These are phyloP conservation scores for Dendrobium catenatum DNA, from an alignment of 106 monocot species.

Conservation along the genomic window DNA sequence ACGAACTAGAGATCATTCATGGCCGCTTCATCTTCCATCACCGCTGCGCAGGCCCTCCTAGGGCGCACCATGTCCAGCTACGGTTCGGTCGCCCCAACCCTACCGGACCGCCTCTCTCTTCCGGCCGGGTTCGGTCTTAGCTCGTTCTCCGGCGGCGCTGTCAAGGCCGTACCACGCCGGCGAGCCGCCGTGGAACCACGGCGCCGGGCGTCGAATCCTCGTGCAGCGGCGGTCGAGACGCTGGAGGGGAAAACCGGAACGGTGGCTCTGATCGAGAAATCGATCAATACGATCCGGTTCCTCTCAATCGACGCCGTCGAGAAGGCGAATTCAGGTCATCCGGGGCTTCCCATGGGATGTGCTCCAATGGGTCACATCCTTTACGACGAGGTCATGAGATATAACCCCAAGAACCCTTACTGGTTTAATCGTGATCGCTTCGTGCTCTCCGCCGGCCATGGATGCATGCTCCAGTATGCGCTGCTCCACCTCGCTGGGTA, in stretches of 20 bases:
- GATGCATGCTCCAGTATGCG: constrained; percentile 96
- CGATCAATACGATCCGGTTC: constrained; percentile 88
- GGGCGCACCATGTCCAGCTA: constrained; percentile 27
- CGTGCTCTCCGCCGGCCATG: constrained; percentile 90
- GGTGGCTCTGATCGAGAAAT: constrained; percentile 68
- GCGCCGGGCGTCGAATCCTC: not conserved
- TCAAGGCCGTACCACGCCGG: constrained; percentile 6
- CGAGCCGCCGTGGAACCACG: not conserved
- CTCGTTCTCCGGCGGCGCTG: constrained; percentile 16
- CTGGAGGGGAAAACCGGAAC: constrained; percentile 26
- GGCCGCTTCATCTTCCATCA: constrained; percentile 44
- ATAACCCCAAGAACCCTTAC: constrained; percentile 94
- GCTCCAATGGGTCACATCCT: constrained; percentile 86
- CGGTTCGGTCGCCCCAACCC: constrained; percentile 13
- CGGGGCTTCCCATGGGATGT: constrained; percentile 93
- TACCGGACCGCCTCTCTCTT: constrained; percentile 22
- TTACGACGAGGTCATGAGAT: constrained; percentile 91
- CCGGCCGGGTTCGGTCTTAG: constrained; percentile 35
- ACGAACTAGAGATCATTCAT: constrained; percentile 5
- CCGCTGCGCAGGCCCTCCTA: constrained; percentile 35
- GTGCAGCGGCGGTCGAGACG: constrained; percentile 53
- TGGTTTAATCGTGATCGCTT: constrained; percentile 96
- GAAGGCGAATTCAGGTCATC: constrained; percentile 96
- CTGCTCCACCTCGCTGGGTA: constrained; percentile 92
- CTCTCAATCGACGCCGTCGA: constrained; percentile 85